Base-by-base conservation (phyloP, 208 protist genomes). In the Jaenimonas drosophilae region DNA sequence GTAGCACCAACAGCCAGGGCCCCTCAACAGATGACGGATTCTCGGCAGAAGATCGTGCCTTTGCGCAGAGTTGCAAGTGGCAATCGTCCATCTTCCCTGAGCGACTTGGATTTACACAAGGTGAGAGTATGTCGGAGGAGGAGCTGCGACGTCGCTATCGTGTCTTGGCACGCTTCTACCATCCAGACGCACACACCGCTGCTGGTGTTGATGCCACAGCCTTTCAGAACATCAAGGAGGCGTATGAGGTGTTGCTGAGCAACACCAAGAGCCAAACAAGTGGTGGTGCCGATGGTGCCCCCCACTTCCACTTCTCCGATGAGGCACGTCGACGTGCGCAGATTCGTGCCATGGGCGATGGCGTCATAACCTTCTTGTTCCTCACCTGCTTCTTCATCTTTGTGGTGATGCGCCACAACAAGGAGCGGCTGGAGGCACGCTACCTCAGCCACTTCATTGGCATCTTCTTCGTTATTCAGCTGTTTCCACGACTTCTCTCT, bases 161-260 rank as follows among this genome's bases (percentile, higher is more conserved):
- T 24, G 50, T 88, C 49, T 60, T 91, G 16, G 78, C 70, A 0
- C 87, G 83, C 51, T 67, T 84, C 57, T 88, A 61, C 31, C 82
- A 91, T 56, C 82, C 82, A n/a, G 77, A 91, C 49, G 65, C 55
- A 20, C 30, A 57, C 17, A 56, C 36, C 17, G 49, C 57, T 7
- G 41, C 66, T 4, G 34, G 36, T 4, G 38, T 9, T 9, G 27
- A 69, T 20, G 44, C 59, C 19, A 65, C 54, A 2, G 77, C 71
- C 1, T 91, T 88, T 53, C 69, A 65, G 28, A 79, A 63, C 45
- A 68, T 91, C 29, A 80, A 78, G 39, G 78, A 88, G 48, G 77
- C 82, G 1, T 88, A 88, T 47, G 78, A 85, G 16, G 44, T 43
- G 31, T 37, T 86, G 21, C 31, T 52, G 4, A 21, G 34, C 4